Conservation (phyloP, 805 yeast species). For the Lipomyces orientalis region DNA sequence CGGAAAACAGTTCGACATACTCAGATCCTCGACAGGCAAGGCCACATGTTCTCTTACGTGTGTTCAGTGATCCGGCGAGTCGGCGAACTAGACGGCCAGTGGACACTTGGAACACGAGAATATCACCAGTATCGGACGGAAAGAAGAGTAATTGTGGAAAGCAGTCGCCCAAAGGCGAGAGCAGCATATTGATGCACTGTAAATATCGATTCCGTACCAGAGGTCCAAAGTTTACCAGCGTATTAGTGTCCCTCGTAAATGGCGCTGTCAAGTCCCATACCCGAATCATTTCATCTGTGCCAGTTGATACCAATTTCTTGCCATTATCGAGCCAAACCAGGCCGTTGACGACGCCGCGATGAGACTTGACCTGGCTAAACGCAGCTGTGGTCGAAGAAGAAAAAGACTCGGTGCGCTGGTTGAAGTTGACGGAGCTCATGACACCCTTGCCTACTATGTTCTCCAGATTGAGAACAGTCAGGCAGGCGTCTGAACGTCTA, state of each 20-base stretch:
- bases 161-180: constrained; percentile 59
- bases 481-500: constrained; percentile 66
- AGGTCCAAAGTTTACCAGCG: constrained; percentile 78
- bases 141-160: constrained; percentile 64
- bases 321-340: constrained; percentile 76
- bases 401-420: constrained; percentile 25
- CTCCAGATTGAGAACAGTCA: constrained; percentile 66
- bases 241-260: constrained; percentile 48
- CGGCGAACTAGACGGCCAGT: constrained; percentile 70
- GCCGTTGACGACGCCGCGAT: constrained; percentile 79
- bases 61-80: constrained; percentile 45
- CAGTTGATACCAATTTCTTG: constrained; percentile 64
- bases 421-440: constrained; percentile 19
- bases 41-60: constrained; percentile 21
- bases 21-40: constrained; percentile 34
- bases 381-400: constrained; percentile 22
- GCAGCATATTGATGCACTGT: constrained; percentile 61
- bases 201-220: constrained; percentile 66
- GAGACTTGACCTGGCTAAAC: constrained; percentile 58
- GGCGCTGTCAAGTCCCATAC: constrained; percentile 74
- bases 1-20: constrained; percentile 34
- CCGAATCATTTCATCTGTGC: constrained; percentile 78
- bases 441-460: constrained; percentile 24
- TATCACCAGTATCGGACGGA: constrained; percentile 78
- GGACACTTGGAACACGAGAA: constrained; percentile 60